Evolutionary conservation across 805 yeast genomes (phyloP).

Genomic region (Candida maesae): DNA sequence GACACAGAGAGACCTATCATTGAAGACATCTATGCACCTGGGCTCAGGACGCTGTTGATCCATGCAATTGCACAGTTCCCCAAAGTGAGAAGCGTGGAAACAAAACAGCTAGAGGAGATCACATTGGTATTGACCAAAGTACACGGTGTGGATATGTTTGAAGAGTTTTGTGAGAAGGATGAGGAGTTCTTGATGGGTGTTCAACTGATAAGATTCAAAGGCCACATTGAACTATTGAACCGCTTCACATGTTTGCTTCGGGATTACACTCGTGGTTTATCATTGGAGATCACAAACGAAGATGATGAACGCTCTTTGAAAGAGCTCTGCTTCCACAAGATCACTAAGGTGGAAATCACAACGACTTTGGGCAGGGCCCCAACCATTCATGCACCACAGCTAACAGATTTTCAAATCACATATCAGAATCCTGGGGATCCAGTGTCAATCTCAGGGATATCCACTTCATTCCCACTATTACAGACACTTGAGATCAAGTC

Average conservation of each 20-base stretch:
- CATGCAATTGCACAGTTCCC: conserved; percentile 6
- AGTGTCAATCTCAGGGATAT: background rate
- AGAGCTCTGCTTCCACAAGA: conserved; percentile 26
- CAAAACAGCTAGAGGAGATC: conserved; percentile 2
- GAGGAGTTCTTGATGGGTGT: conserved; percentile 1
- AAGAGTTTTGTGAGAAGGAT: conserved; percentile 4
- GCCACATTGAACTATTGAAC: background rate
- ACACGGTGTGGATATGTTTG: conserved; percentile 5
- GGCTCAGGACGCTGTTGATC: background rate
- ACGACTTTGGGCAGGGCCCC: conserved; percentile 1
- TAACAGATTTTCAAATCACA: conserved; percentile 2
- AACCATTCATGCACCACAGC: background rate
- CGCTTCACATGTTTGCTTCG: background rate
- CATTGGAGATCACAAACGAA: conserved; percentile 20
- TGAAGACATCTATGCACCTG: conserved; percentile 6
- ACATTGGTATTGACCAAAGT: conserved; percentile 3
- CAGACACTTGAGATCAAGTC: conserved; percentile 4
- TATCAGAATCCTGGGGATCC: conserved; percentile 2
- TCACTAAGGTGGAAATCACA: conserved; percentile 1
- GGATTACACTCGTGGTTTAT: conserved; percentile 1
- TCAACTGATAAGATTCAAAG: background rate
- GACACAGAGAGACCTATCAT: conserved; percentile 3
- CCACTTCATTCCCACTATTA: conserved; percentile 1
- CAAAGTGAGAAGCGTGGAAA: background rate
- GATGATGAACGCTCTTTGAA: conserved; percentile 43